Evolutionary conservation across 1,284 basidiomycete species (phyloP).

Genomic region (Pseudomicrostroma phylloplanum): DNA sequence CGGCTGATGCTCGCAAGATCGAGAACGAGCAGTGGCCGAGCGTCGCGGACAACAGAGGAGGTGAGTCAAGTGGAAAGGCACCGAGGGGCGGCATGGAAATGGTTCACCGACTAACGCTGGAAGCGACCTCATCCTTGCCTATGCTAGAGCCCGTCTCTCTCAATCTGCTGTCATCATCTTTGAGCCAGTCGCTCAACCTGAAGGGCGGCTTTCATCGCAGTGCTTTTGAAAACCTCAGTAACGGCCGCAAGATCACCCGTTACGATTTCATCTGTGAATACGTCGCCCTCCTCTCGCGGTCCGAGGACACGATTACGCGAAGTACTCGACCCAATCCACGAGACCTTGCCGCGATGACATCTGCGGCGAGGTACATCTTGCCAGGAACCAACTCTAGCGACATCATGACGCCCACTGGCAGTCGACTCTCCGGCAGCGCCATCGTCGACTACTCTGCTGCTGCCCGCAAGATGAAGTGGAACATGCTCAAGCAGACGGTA

Average conservation of each 20-base stretch:
- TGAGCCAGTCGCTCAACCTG: no score
- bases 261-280: slow-evolving; percentile 56
- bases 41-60: neutral
- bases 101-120: neutral
- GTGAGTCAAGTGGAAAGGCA: neutral
- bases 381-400: slow-evolving; percentile 51
- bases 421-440: neutral
- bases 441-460: slow-evolving; percentile 71
- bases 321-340: neutral
- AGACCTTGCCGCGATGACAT: neutral
- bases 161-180: no score
- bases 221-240: neutral
- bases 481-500: slow-evolving; percentile 71
- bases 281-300: slow-evolving; percentile 65
- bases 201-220: neutral
- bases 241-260: slow-evolving; percentile 17
- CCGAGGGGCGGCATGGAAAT: neutral
- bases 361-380: neutral
- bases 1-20: slow-evolving; percentile 6
- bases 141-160: no score
- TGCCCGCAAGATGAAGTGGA: slow-evolving; percentile 64
- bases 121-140: neutral
- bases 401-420: neutral
- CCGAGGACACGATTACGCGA: slow-evolving; percentile 62
- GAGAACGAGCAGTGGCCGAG: slow-evolving; percentile 7